Evolutionary conservation across 2,329 filamentous ascomycete genomes (phyloP).

Genomic region (Huntiella moniliformis): DNA sequence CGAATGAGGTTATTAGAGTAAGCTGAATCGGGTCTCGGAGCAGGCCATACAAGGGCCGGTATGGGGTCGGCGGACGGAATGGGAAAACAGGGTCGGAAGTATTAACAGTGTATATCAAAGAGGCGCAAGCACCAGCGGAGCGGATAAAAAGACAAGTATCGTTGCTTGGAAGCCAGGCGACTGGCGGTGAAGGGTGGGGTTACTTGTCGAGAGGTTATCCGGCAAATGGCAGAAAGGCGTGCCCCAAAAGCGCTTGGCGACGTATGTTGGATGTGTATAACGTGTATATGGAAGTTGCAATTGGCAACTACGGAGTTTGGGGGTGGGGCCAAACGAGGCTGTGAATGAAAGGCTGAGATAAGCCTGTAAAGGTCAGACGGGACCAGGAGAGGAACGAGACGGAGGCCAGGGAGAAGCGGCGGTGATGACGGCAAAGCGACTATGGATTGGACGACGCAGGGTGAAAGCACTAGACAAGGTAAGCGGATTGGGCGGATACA

Average conservation of each 20-base stretch:
- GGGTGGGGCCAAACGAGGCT: conserved; percentile 1
- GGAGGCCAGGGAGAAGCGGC: not conserved
- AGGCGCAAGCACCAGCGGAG: not conserved
- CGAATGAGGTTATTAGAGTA: not conserved
- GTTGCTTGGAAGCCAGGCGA: not conserved
- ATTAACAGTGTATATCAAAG: no score
- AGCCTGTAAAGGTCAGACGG: not conserved
- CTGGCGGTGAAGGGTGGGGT: not conserved
- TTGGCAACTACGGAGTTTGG: not conserved
- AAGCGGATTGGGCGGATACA: no score
- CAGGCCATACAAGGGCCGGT: not conserved
- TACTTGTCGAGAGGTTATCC: no score
- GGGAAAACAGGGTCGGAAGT: no score
- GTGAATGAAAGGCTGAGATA: not conserved
- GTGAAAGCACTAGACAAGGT: not conserved
- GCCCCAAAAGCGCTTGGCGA: no score
- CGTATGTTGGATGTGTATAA: not conserved
- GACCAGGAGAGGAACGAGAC: not conserved
- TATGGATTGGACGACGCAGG: not conserved
- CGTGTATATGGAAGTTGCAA: not conserved
- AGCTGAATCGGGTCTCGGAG: not conserved
- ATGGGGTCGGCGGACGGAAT: not conserved
- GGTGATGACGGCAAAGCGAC: not conserved
- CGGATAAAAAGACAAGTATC: not conserved
- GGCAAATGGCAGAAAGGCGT: no score